phyloP scores from a whole-genome alignment of 306 rosid genomes.

The Gastrolobium bilobum region DNA sequence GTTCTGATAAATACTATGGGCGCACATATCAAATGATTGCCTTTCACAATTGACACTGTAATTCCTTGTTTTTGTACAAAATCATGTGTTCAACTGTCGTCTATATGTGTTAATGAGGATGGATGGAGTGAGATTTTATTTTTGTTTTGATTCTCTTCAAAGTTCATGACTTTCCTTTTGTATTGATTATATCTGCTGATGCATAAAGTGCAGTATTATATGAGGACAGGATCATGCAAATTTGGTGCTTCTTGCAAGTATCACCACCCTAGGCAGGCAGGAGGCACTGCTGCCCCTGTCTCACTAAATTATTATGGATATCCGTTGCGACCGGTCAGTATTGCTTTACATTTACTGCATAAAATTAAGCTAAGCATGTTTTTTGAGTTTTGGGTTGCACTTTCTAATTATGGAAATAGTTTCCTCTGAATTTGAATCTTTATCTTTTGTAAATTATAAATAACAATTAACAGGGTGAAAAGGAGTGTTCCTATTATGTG shows the following conservation, averaged over 20 bases:
- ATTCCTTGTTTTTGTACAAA: slow-evolving; percentile 31
- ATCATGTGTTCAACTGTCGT: slow-evolving; percentile 21
- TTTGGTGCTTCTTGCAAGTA: slow-evolving; percentile 91
- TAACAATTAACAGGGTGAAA: slow-evolving; percentile 83
- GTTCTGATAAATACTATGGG: slow-evolving; percentile 42
- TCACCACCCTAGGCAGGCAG: slow-evolving; percentile 87
- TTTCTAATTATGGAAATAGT: slow-evolving; percentile 30
- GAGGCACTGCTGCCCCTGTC: slow-evolving; percentile 59
- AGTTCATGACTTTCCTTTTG: slow-evolving; percentile 18
- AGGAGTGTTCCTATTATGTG: slow-evolving; percentile 92
- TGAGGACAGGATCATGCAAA: slow-evolving; percentile 87
- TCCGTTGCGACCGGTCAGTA: slow-evolving; percentile 71
- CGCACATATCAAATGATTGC: slow-evolving; percentile 32
- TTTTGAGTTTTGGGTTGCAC: slow-evolving; percentile 23
- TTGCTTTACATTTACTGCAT: slow-evolving; percentile 38
- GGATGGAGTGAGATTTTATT: slow-evolving; percentile 39
- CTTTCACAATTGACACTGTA: slow-evolving; percentile 42
- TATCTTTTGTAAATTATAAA: slow-evolving; percentile 33
- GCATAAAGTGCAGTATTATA: slow-evolving; percentile 73
- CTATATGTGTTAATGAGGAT: slow-evolving; percentile 26
- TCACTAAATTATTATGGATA: slow-evolving; percentile 74
- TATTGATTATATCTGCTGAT: slow-evolving; percentile 48
- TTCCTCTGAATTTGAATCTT: slow-evolving; percentile 23
- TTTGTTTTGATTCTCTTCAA: slow-evolving; percentile 32
- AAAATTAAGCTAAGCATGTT: background rate